Evolutionary conservation across 1,284 basidiomycete genomes (phyloP).

Genomic region (Boletus smithii): DNA sequence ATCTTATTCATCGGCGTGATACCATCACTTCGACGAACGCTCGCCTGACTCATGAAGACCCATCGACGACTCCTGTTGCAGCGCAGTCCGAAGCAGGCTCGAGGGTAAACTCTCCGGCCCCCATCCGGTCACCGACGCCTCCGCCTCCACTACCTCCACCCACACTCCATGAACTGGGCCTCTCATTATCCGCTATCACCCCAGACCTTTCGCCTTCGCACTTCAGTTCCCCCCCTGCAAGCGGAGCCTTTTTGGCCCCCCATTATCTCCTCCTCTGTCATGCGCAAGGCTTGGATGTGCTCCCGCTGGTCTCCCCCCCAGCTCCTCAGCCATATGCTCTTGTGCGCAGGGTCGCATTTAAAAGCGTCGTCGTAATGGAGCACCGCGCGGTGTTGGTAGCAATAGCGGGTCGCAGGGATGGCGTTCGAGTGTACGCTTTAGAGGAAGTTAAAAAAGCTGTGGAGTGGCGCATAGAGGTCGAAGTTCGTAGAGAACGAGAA

Average conservation of each 20-base stretch:
- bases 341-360: conserved; percentile 74
- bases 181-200: conserved; percentile 65
- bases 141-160: conserved; percentile 69
- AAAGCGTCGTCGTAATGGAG: conserved; percentile 84
- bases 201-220: conserved; percentile 67
- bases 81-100: conserved; percentile 33
- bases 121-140: conserved; percentile 56
- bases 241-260: conserved; percentile 72
- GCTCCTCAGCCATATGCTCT: conserved; percentile 72
- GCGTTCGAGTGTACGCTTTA: conserved; percentile 78
- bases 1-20: conserved; percentile 71
- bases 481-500: conserved; percentile 68
- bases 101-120: conserved; percentile 49
- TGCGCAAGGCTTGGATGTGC: conserved; percentile 74
- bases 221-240: conserved; percentile 69
- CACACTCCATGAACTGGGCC: conserved; percentile 69
- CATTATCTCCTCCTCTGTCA: conserved; percentile 81
- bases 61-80: conserved; percentile 24
- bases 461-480: conserved; percentile 82
- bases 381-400: conserved; percentile 81
- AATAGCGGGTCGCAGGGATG: conserved; percentile 77
- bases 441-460: conserved; percentile 79
- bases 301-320: conserved; percentile 70
- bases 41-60: conserved; percentile 29
- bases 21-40: conserved; percentile 30